These are phyloP conservation scores for Narthecium ossifragum DNA, from an alignment of 106 monocot genomes.

Conservation along the genomic window DNA sequence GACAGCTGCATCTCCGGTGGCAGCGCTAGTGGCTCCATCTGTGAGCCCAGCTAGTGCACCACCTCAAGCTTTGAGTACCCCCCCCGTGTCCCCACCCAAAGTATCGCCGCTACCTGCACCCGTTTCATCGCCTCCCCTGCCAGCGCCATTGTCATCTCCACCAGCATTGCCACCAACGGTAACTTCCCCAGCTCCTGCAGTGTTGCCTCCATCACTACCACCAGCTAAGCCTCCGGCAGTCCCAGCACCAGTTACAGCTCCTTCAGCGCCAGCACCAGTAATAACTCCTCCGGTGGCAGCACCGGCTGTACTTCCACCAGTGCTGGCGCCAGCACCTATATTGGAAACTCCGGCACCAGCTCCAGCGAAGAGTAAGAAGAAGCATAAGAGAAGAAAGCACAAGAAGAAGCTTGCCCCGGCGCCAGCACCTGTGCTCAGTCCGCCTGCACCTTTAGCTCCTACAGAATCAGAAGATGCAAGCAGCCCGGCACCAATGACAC, in stretches of 20 bases:
- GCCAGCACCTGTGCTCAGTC: slow-evolving; percentile 36
- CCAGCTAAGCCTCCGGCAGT: slow-evolving; percentile 6
- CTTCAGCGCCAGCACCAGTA: slow-evolving; percentile 2
- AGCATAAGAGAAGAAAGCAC: slow-evolving; percentile 40
- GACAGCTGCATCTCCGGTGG: neutral
- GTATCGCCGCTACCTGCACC: slow-evolving; percentile 7
- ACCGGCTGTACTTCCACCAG: too few relatives aligned
- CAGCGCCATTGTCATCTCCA: slow-evolving; percentile 8
- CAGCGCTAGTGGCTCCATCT: neutral
- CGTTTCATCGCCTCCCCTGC: slow-evolving; percentile 7
- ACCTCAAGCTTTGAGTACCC: neutral
- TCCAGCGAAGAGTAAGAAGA: slow-evolving; percentile 29
- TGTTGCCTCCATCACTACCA: too few relatives aligned
- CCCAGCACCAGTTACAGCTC: slow-evolving; percentile 12
- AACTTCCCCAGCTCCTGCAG: neutral
- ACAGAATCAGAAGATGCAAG: slow-evolving; percentile 13
- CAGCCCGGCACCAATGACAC: slow-evolving; percentile 30
- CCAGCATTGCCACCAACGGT: slow-evolving; percentile 7
- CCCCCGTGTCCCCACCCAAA: slow-evolving; percentile 19
- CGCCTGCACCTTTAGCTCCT: slow-evolving; percentile 37
- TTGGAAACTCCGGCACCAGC: slow-evolving; percentile 25
- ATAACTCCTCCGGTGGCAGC: slow-evolving; percentile 3
- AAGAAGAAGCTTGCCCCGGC: slow-evolving; percentile 39
- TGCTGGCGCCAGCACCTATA: neutral
- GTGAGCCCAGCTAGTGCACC: neutral